phyloP scores from a whole-genome alignment of 2,329 filamentous ascomycete genomes.

The Aspergillus bombycis region DNA sequence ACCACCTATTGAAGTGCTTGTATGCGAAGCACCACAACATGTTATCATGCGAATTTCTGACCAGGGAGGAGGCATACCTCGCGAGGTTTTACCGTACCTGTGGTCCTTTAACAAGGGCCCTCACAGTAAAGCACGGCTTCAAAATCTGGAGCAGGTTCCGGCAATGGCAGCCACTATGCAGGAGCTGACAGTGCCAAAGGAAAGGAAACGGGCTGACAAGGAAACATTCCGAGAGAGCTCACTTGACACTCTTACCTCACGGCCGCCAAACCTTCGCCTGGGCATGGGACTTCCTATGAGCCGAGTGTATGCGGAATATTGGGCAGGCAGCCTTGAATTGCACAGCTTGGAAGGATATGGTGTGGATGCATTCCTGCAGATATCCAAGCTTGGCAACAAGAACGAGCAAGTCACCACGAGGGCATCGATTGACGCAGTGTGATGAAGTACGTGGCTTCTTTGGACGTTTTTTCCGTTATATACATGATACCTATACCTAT shows the following conservation, averaged over 20 bases:
- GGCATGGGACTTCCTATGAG: conserved; percentile 95
- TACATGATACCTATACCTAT: background rate
- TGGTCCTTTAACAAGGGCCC: conserved; percentile 98
- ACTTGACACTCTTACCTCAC: conserved; percentile 75
- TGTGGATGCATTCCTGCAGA: conserved; percentile 92
- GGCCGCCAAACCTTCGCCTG: conserved; percentile 82
- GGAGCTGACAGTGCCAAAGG: conserved; percentile 64
- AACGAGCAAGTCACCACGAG: conserved; percentile 87
- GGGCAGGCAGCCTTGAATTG: conserved; percentile 88
- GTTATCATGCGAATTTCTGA: conserved; percentile 97
- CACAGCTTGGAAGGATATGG: conserved; percentile 96
- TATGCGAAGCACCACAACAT: conserved; percentile 92
- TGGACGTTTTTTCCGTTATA: background rate
- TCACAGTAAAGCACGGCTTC: conserved; percentile 72
- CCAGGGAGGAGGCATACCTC: conserved; percentile 87
- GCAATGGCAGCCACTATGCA: conserved; percentile 92
- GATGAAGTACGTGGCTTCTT: conserved; percentile 18
- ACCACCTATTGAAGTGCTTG: conserved; percentile 87
- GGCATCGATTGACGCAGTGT: conserved; percentile 77
- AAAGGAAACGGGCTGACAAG: conserved; percentile 34
- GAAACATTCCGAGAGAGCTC: conserved; percentile 61
- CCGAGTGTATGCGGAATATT: conserved; percentile 94
- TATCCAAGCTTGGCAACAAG: conserved; percentile 95
- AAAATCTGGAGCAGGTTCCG: conserved; percentile 84
- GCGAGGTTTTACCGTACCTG: conserved; percentile 81